Conservation (phyloP, 177 flowering plant genomes). For the Vitis hybrid region DNA sequence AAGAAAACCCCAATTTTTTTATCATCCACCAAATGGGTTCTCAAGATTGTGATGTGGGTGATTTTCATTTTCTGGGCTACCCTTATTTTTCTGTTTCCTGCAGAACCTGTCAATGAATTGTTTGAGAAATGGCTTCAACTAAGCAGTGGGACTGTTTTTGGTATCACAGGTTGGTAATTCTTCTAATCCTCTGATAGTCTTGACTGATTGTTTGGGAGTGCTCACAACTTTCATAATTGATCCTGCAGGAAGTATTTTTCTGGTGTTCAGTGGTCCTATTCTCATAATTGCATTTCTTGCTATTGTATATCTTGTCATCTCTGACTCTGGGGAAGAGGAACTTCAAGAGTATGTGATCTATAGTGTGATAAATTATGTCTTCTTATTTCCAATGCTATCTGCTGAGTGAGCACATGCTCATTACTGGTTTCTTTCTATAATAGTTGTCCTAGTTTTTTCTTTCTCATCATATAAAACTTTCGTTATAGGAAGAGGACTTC, state of each 20-base stretch:
- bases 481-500: conserved; percentile 42
- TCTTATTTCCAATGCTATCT: background rate
- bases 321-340: conserved; percentile 45
- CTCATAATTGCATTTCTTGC: conserved; percentile 58
- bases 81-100: conserved; percentile 49
- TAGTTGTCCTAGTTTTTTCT: background rate
- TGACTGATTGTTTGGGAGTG: background rate
- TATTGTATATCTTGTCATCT: conserved; percentile 34
- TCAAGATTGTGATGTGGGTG: conserved; percentile 55
- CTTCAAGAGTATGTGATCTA: conserved; percentile 34
- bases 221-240: background rate
- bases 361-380: background rate
- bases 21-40: conserved; percentile 40
- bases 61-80: conserved; percentile 58
- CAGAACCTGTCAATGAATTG: conserved; percentile 27
- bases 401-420: background rate
- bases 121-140: conserved; percentile 20
- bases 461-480: conserved; percentile 1
- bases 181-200: background rate
- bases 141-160: conserved; percentile 44
- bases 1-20: conserved; percentile 21
- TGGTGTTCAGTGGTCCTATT: conserved; percentile 64
- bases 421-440: background rate
- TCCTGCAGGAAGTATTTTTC: conserved; percentile 61
- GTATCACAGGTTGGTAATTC: conserved; percentile 42